These are phyloP conservation scores for Aethionema arabicum DNA, from an alignment of 345 rosid species.

Conservation along the genomic window DNA sequence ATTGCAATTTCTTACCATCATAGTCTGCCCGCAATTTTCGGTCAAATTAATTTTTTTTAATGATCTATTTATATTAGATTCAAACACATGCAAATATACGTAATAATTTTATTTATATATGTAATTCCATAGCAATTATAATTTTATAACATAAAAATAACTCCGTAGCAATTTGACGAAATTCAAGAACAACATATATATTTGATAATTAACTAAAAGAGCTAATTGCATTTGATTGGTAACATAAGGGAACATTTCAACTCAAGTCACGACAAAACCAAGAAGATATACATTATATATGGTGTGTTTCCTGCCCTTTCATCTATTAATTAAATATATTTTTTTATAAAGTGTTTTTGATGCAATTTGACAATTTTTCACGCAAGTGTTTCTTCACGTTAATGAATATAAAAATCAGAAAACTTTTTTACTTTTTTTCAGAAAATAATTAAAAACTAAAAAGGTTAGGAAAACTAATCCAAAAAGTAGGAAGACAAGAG, in stretches of 20 bases:
- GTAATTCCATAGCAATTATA: too few relatives aligned
- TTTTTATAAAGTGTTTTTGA: slow-evolving; percentile 18
- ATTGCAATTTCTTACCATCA: too few relatives aligned
- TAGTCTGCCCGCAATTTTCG: too few relatives aligned
- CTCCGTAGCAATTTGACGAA: slow-evolving; percentile 3
- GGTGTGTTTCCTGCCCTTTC: slow-evolving; percentile 33
- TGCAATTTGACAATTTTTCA: slow-evolving; percentile 26
- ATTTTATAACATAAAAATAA: too few relatives aligned
- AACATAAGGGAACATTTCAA: slow-evolving; percentile 39
- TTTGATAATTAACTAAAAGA: background rate
- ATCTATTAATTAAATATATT: slow-evolving; percentile 16
- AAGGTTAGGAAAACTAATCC: slow-evolving; percentile 60
- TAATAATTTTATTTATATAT: too few relatives aligned
- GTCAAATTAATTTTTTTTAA: too few relatives aligned
- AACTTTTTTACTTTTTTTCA: slow-evolving; percentile 16
- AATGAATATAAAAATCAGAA: slow-evolving; percentile 28
- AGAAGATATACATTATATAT: slow-evolving; percentile 5
- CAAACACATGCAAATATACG: too few relatives aligned
- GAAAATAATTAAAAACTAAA: slow-evolving; percentile 27
- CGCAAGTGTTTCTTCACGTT: slow-evolving; percentile 31
- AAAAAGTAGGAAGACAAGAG: slow-evolving; percentile 54
- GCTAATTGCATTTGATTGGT: slow-evolving; percentile 32
- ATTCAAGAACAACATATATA: background rate
- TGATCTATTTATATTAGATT: too few relatives aligned
- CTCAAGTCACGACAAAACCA: slow-evolving; percentile 37